phyloP scores from a whole-genome alignment of 2,329 filamentous ascomycete species.

The Phyllosticta ampelicida region DNA sequence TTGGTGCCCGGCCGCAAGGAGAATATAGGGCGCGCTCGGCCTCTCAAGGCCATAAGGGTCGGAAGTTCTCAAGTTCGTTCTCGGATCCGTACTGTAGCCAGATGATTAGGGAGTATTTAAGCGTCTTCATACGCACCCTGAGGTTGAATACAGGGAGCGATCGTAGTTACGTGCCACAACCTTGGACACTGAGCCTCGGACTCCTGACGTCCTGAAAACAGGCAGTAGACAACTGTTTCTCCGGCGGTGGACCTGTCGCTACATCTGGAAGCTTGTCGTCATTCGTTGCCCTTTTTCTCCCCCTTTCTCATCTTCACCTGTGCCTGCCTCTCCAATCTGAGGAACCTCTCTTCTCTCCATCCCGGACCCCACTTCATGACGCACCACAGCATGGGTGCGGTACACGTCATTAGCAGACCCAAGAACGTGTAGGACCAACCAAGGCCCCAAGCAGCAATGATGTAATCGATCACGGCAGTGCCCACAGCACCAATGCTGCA shows the following conservation, averaged over 20 bases:
- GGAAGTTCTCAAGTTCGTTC: no score
- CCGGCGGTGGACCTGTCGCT: neutral
- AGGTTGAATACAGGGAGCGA: no score
- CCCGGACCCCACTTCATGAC: conserved; percentile 27
- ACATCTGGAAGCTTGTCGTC: neutral
- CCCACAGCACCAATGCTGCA: conserved; percentile 21
- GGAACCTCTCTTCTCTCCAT: conserved; percentile 23
- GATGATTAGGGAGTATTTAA: no score
- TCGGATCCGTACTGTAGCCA: no score
- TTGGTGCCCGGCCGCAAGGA: no score
- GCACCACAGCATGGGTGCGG: conserved; percentile 28
- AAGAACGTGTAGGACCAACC: conserved; percentile 32
- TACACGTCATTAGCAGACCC: conserved; percentile 24
- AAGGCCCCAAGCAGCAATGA: conserved; percentile 22
- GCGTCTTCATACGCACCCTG: no score
- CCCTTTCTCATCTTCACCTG: conserved; percentile 17
- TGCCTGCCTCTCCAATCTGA: conserved; percentile 25
- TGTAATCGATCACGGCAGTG: conserved; percentile 19
- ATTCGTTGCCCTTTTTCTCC: conserved; percentile 12
- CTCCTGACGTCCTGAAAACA: neutral
- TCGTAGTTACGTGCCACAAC: no score
- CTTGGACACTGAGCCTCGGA: no score
- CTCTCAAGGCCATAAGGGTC: no score
- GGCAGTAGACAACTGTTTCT: neutral
- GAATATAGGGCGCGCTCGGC: no score